Evolutionary conservation across 441 rosid genomes (phyloP), one percentile per base, ranked within the genome.

Genomic region (Eruca vesicaria): DNA sequence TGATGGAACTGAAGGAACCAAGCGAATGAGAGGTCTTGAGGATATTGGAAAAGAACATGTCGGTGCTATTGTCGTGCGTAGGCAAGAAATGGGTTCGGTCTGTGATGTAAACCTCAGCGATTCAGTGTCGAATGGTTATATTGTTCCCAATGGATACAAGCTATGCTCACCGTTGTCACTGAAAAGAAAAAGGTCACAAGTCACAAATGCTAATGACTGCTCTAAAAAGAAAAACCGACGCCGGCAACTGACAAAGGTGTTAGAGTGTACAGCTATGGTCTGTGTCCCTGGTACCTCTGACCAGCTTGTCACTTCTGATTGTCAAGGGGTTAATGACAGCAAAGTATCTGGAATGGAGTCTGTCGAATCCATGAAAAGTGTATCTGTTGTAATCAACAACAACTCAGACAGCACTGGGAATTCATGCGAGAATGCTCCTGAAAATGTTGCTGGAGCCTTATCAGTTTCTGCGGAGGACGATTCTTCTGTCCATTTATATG

Each of bases 21-120:
- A 92, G 88, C 93, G 99, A 2, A 96, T 96, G 99, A 92, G 94
- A 87, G 99, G 99, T 53, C 97, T 92, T 68, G 94, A 85, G 84
- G 98, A 96, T 83, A 85, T 93, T 63, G 98, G 92, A 20, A 89
- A 78, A 76, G 86, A 50, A 41, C 86, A 71, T 45, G 77, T 67
- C 21, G 82, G 81, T 52, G 81, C 76, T 48, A 33, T 74, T 61
- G 69, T 29, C 2, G 83, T 83, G 70, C 71, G 15, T 26, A 84
- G 72, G 63, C 85, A 80, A 76, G 90, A 84, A 67, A 66, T 38
- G 72, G 83, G 82, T 75, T 78, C 69, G 14, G 43, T 78, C 14
- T 69, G 71, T 73, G 84, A 85, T 76, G 81, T 86, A 64, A 82
- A 76, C 69, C 81, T 63, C 29, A 85, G 77, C 45, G 84, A 79